Percentiles rank a stretch among this genome's conserved stretches.
These are phyloP conservation scores for Pneumocystis sp. DNA, from an alignment of 1,139 yeast species.

Conservation along the genomic window DNA sequence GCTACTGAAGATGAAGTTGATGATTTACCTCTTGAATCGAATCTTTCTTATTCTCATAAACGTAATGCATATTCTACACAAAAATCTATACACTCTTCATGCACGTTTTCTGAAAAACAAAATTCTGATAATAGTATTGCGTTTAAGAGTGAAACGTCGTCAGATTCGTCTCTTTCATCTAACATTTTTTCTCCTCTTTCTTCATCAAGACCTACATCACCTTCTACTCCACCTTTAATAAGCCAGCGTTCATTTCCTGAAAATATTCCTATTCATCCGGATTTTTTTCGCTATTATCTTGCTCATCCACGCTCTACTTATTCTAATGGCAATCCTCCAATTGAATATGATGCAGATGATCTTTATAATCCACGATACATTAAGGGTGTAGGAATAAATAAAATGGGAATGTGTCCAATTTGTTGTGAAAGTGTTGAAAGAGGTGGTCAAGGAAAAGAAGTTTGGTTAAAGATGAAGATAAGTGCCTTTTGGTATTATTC, in stretches of 20 bases:
- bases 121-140: neutral
- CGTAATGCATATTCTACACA: neutral
- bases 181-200: neutral
- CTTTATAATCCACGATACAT: slow-evolving; percentile 5
- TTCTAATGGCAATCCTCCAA: neutral
- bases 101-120: neutral
- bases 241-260: neutral
- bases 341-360: slow-evolving; percentile 3
- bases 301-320: neutral
- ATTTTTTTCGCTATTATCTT: slow-evolving; percentile 1
- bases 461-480: slow-evolving; percentile 6
- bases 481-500: slow-evolving; percentile 10
- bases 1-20: neutral
- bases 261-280: slow-evolving; percentile 1
- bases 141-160: neutral
- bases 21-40: neutral
- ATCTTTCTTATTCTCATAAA: neutral
- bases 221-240: neutral
- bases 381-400: slow-evolving; percentile 4
- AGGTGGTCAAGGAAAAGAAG: neutral
- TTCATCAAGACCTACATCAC: neutral
- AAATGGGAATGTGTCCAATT: slow-evolving; percentile 6
- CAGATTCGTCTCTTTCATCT: neutral
- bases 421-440: slow-evolving; percentile 1
- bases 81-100: neutral